phyloP scores from a whole-genome alignment of 495 filamentous ascomycete species.

The Haplographium delicatum region DNA sequence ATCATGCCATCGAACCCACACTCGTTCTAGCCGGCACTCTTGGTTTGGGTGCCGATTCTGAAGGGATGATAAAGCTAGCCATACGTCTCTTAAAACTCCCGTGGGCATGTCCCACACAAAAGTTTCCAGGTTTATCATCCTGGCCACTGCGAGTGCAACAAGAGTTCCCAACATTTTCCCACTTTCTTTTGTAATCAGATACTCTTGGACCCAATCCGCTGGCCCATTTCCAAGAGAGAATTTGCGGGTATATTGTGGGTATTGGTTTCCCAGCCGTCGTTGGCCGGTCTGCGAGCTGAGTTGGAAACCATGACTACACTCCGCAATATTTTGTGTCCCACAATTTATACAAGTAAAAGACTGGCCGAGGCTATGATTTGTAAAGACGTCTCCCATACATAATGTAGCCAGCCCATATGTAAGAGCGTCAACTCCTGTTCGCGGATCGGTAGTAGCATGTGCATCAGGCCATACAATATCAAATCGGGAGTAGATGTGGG shows the following conservation, averaged over 20 bases:
- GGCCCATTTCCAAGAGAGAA: conserved; percentile 92
- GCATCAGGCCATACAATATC: conserved; percentile 92
- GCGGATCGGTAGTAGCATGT: conserved; percentile 54
- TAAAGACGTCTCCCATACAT: conserved; percentile 71
- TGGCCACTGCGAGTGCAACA: conserved; percentile 76
- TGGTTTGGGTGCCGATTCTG: conserved; percentile 54
- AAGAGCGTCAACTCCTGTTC: conserved; percentile 79
- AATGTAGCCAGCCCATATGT: conserved; percentile 87
- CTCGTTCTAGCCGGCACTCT: conserved; percentile 64
- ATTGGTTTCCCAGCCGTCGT: conserved; percentile 60
- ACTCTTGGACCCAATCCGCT: conserved; percentile 75
- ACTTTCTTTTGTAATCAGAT: conserved; percentile 80
- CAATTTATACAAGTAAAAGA: conserved; percentile 23
- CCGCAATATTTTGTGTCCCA: conserved; percentile 21
- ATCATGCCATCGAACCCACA: conserved; percentile 92
- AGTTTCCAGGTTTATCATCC: conserved; percentile 84
- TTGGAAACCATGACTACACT: conserved; percentile 15
- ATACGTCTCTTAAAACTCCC: conserved; percentile 81
- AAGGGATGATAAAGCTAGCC: conserved; percentile 74
- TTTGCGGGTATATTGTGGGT: conserved; percentile 79
- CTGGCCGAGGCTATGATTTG: conserved; percentile 27
- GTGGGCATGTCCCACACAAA: conserved; percentile 98
- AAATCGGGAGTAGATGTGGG: conserved; percentile 87
- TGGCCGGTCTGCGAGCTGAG: conserved; percentile 21
- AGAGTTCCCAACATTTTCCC: conserved; percentile 92